Evolutionary conservation across 2,329 filamentous ascomycete species (phyloP).

Genomic region (Botrytis pseudocinerea): DNA sequence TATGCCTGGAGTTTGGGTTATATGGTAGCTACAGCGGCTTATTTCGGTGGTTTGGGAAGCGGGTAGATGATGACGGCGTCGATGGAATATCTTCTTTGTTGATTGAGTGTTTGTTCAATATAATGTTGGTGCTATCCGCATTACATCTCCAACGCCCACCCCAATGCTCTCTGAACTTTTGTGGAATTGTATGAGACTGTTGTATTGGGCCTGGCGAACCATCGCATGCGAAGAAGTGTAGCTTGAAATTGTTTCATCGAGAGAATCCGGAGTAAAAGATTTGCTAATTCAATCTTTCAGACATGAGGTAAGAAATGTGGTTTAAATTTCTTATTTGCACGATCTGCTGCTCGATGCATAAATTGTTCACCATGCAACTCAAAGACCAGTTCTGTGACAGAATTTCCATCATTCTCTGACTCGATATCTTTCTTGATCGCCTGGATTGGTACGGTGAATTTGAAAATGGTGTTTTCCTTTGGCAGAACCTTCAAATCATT

Average conservation of each 20-base stretch:
- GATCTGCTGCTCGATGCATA: slow-evolving; percentile 75
- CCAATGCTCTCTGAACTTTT: neutral
- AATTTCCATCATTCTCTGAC: slow-evolving; percentile 17
- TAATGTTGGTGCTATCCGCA: neutral
- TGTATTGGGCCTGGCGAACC: neutral
- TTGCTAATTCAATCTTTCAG: slow-evolving; percentile 47
- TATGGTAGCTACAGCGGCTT: neutral
- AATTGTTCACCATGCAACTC: slow-evolving; percentile 89
- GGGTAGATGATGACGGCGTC: neutral
- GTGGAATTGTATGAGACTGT: neutral
- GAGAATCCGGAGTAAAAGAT: too few species aligned
- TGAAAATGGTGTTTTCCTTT: slow-evolving; percentile 87
- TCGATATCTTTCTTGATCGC: slow-evolving; percentile 30
- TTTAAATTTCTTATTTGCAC: slow-evolving; percentile 91
- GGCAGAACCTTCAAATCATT: slow-evolving; percentile 77
- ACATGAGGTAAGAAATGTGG: slow-evolving; percentile 74
- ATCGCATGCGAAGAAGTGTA: neutral
- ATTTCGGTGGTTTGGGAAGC: neutral
- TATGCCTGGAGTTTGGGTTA: neutral
- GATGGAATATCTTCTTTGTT: neutral
- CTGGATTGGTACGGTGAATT: slow-evolving; percentile 63
- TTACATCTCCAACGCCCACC: neutral
- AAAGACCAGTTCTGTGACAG: slow-evolving; percentile 61
- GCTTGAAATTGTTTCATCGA: neutral
- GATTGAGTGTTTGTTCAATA: neutral